A percentile compares a stretch with the other conserved stretches of the same genome.
phyloP scores from a whole-genome alignment of 495 filamentous ascomycete species.

The Astrothelium macrocarpum region DNA sequence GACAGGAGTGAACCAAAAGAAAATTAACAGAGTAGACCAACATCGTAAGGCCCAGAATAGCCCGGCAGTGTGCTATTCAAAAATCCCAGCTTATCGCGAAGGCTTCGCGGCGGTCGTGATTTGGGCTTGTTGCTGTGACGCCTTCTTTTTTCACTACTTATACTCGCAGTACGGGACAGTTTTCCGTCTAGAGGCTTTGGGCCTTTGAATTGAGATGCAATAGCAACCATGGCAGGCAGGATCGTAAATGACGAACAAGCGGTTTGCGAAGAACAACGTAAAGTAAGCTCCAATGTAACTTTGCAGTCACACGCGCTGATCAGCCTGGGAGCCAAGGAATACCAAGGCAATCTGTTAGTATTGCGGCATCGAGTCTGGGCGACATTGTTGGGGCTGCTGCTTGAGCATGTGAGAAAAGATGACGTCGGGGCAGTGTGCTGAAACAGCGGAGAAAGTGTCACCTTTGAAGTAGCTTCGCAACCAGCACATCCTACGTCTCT shows the following conservation, averaged over 20 bases:
- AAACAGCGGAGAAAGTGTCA: neutral
- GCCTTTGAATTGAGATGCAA: neutral
- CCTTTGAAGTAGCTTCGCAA: too few species aligned
- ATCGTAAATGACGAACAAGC: neutral
- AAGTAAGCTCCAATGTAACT: too few species aligned
- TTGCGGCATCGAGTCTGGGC: neutral
- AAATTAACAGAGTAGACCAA: neutral
- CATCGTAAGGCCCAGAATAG: constrained; percentile 33
- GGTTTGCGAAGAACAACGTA: neutral
- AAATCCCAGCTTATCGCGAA: constrained; percentile 27
- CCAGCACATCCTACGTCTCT: too few species aligned
- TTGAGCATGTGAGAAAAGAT: neutral
- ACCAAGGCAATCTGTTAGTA: too few species aligned
- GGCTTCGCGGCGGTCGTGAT: constrained; percentile 23
- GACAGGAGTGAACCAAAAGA: neutral
- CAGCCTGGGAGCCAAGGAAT: neutral
- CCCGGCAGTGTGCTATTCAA: constrained; percentile 25
- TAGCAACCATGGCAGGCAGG: neutral
- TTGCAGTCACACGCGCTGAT: too few species aligned
- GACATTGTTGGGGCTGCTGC: neutral
- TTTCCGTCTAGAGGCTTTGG: neutral
- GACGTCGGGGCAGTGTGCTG: neutral
- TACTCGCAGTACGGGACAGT: constrained; percentile 3
- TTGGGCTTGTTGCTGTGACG: constrained; percentile 25
- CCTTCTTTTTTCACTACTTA: neutral